Percentiles rank a stretch among this genome's conserved stretches.
Conservation (phyloP, 192 early-diverging fungal species). For the Mortierella claussenii region DNA sequence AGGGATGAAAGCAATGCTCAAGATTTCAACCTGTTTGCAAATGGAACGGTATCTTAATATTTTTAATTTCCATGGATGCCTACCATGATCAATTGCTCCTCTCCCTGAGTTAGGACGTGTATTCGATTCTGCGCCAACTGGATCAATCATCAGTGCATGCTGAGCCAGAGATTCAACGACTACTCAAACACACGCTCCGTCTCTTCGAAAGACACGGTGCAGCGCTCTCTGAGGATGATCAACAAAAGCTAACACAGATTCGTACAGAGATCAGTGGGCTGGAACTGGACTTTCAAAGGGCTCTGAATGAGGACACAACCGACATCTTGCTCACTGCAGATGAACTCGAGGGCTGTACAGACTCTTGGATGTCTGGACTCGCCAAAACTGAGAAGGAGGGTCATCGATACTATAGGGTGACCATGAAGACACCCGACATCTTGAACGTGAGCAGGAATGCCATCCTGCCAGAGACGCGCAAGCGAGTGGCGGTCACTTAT, state of each 20-base stretch:
- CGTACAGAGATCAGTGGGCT: constrained; percentile 76
- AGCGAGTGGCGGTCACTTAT: constrained; percentile 25
- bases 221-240: constrained; percentile 68
- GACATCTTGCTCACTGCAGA: constrained; percentile 56
- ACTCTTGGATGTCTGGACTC: constrained; percentile 59
- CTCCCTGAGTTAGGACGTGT: constrained; percentile 78
- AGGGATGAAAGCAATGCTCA: too few relatives aligned
- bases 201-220: constrained; percentile 80
- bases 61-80: too few relatives aligned
- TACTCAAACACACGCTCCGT: constrained; percentile 73
- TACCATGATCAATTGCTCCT: too few relatives aligned
- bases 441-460: constrained; percentile 35
- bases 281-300: constrained; percentile 77
- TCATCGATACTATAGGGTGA: constrained; percentile 78
- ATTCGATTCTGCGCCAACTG: constrained; percentile 63
- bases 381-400: constrained; percentile 3
- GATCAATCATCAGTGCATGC: constrained; percentile 54
- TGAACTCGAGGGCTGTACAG: constrained; percentile 33
- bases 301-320: constrained; percentile 73
- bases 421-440: constrained; percentile 33
- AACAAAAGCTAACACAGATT: constrained; percentile 68
- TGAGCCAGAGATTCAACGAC: constrained; percentile 72
- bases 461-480: constrained; percentile 12
- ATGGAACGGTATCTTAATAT: too few relatives aligned
- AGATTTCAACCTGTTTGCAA: too few relatives aligned